Evolutionary conservation across 1,284 basidiomycete species (phyloP).

Genomic region (Trichosporon sp.): DNA sequence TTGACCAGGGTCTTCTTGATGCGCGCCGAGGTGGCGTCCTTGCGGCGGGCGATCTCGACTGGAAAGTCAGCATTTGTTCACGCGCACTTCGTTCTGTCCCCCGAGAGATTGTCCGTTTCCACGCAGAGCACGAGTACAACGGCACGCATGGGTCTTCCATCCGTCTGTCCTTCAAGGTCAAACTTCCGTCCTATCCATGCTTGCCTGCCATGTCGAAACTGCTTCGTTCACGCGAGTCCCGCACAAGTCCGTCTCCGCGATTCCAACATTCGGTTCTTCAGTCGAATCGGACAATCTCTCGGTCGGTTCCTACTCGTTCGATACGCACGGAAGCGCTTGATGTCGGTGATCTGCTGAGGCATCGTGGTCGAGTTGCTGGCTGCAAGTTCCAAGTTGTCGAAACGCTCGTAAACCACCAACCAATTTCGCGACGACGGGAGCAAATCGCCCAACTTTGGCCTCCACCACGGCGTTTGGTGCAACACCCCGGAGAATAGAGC

Average conservation of each 20-base stretch:
- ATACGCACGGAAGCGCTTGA: conserved; percentile 81
- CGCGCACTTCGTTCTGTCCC: background rate
- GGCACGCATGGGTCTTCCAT: background rate
- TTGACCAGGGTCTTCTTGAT: conserved; percentile 86
- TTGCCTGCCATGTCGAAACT: background rate
- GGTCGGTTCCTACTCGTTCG: conserved; percentile 1
- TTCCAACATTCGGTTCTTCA: background rate
- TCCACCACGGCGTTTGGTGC: background rate
- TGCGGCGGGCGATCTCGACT: conserved; percentile 83
- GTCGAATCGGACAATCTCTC: conserved; percentile 1
- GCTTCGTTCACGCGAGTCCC: background rate
- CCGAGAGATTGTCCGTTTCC: background rate
- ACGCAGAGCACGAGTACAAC: background rate
- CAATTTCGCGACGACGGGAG: conserved; percentile 1
- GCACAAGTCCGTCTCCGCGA: background rate
- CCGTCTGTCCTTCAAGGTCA: background rate
- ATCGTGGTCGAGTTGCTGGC: conserved; percentile 51
- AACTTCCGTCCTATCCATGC: background rate
- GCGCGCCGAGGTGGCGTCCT: conserved; percentile 68
- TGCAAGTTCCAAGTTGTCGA: conserved; percentile 18
- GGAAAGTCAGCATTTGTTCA: background rate
- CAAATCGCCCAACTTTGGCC: conserved; percentile 11
- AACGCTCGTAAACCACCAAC: background rate
- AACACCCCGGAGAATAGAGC: background rate
- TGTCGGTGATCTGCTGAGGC: conserved; percentile 98